Conservation (phyloP, 345 rosid species). For the Kernera saxatilis region DNA sequence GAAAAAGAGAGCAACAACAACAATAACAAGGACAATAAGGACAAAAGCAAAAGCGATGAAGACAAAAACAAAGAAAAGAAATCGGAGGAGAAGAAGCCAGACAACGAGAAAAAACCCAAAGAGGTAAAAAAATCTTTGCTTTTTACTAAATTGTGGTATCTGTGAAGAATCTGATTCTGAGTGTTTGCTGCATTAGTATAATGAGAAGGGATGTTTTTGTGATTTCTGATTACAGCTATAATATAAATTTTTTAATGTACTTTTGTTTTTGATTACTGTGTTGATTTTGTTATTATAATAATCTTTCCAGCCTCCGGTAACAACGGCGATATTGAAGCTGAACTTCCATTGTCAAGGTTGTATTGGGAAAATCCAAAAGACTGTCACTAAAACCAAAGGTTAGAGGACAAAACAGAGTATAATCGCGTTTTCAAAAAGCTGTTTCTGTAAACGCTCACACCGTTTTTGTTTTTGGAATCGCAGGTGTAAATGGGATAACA, state of each 20-base stretch:
- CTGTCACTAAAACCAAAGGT: conserved; percentile 44
- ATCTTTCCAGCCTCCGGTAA: conserved; percentile 47
- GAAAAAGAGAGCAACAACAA: conserved; percentile 6
- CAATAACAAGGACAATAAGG: conserved; percentile 24
- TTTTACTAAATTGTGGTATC: neutral
- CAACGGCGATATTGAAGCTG: conserved; percentile 53
- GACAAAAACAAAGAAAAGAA: conserved; percentile 35
- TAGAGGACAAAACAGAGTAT: neutral
- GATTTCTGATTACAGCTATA: neutral
- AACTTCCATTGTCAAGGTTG: conserved; percentile 63
- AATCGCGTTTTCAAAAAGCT: neutral
- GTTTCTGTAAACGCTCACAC: neutral
- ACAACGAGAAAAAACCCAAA: conserved; percentile 36
- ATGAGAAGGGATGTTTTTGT: neutral
- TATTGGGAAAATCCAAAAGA: conserved; percentile 44
- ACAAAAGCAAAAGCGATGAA: conserved; percentile 35
- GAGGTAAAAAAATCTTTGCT: neutral
- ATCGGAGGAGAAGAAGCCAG: conserved; percentile 36
- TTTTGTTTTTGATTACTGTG: neutral
- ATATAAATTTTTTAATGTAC: neutral
- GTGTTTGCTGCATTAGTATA: neutral
- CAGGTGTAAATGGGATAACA: conserved; percentile 53
- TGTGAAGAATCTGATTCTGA: conserved; percentile 4
- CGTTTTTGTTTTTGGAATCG: neutral
- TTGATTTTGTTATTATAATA: neutral